phyloP scores from a whole-genome alignment of 768 basidiomycete species.

The Dioszegia aurantiaca region DNA sequence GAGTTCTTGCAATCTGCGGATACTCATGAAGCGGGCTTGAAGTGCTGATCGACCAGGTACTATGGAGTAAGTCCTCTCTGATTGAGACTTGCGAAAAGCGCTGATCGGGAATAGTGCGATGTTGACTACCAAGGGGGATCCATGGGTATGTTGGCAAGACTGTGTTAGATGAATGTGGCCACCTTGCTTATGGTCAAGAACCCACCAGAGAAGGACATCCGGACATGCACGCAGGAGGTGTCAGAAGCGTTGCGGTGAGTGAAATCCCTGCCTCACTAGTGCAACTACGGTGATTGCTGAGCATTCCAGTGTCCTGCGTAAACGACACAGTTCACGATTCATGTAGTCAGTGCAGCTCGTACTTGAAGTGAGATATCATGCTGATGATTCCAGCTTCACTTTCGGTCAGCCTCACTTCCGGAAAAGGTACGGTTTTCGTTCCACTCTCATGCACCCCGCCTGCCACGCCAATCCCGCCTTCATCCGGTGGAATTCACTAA shows the following conservation, averaged over 20 bases:
- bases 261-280: background rate
- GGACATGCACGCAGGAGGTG: conserved; percentile 46
- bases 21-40: background rate
- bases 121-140: conserved; percentile 52
- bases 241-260: conserved; percentile 44
- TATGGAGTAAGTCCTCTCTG: conserved; percentile 38
- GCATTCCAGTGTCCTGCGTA: conserved; percentile 41
- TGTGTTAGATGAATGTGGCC: background rate
- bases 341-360: conserved; percentile 41
- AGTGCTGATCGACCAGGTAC: conserved; percentile 34
- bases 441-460: too few relatives aligned
- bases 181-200: conserved; percentile 38
- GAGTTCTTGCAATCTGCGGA: background rate
- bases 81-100: background rate
- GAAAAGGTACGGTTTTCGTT: too few relatives aligned
- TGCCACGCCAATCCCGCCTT: too few relatives aligned
- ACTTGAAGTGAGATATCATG: background rate
- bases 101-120: conserved; percentile 39
- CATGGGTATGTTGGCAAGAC: conserved; percentile 44
- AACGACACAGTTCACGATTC: conserved; percentile 42
- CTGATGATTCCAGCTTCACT: conserved; percentile 35
- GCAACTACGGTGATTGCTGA: background rate
- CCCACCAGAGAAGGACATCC: conserved; percentile 49
- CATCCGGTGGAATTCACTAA: too few relatives aligned
- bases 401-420: conserved; percentile 54